Base-by-base conservation (phyloP, 192 early-diverging fungal species). In the Coemansia sp. region DNA sequence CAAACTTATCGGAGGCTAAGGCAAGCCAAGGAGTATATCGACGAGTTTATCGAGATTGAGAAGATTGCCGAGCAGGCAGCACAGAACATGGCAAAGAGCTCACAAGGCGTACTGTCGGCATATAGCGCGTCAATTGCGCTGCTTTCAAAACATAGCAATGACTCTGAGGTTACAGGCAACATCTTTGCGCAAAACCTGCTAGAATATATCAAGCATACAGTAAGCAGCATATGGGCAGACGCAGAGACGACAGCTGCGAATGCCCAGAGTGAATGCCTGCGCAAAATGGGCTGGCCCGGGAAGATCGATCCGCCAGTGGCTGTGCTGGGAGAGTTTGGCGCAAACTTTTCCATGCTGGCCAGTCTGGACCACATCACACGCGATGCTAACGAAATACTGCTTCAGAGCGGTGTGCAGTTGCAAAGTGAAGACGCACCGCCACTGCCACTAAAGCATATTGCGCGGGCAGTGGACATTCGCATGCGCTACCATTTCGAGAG, bases 401-500 rank as follows among this genome's bases (percentile, higher is more conserved):
- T 16, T 8, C 68, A 47, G 8, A 68, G 54, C 25, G 56, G 54
- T 7, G 21, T 76, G 3, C 22, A 45, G 2, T 38, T 68, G 38
- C 60, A 41, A 5, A 38, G 26, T 23, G 55, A 54, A 27, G 54
- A 37, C 10, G 59, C 50, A 12, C 59, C 85, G 3, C 62, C 86
- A 7, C 61, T 85, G 25, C 85, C 89, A 6, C 57, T 82, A 29
- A 59, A 66, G 25, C 66, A 75, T 21, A 62, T 92, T 83, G 74
- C 86, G 16, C 81, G 78, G 12, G 81, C 87, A 6, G 72, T 92
- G 10, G 80, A 85, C 5, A 62, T 88, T 21, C 71, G 90, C 45
- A 91, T 92, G 69, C 75, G 84, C 60, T 92, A 84, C 58, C 88
- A 92, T 61, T 92, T 92, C 72, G 88, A 90, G 48, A 84, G 87